A percentile compares a stretch with the other conserved stretches of the same genome.
phyloP scores from a whole-genome alignment of 495 filamentous ascomycete species.

The Penicillium subrubescens region DNA sequence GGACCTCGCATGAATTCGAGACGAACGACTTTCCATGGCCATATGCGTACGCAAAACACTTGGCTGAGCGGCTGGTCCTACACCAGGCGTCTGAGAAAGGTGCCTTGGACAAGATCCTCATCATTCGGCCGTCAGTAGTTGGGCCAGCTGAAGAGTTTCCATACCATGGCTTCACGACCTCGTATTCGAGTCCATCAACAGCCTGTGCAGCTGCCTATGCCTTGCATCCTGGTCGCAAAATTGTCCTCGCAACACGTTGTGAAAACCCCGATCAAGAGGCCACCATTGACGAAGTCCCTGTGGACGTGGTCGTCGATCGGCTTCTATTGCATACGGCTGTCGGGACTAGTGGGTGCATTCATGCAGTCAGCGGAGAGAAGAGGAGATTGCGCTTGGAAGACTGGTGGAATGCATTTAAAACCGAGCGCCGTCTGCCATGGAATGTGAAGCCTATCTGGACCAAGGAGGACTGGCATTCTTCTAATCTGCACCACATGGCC shows the following conservation, averaged over 20 bases:
- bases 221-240: conserved; percentile 26
- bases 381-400: conserved; percentile 21
- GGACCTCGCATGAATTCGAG: conserved; percentile 29
- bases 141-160: conserved; percentile 28
- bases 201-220: conserved; percentile 28
- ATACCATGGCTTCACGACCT: conserved; percentile 25
- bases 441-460: conserved; percentile 24
- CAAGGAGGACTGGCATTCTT: conserved; percentile 31
- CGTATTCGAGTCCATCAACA: conserved; percentile 23
- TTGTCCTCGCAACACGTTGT: conserved; percentile 17
- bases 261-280: conserved; percentile 27
- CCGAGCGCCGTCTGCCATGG: conserved; percentile 30
- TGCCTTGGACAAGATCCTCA: conserved; percentile 26
- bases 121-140: conserved; percentile 30
- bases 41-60: conserved; percentile 30
- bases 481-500: conserved; percentile 28
- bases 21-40: conserved; percentile 31
- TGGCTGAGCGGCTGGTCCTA: conserved; percentile 24
- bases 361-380: conserved; percentile 33
- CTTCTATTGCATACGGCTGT: conserved; percentile 28
- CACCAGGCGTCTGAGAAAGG: conserved; percentile 22
- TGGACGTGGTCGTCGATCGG: conserved; percentile 37
- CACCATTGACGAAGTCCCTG: conserved; percentile 37
- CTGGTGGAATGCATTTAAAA: conserved; percentile 31
- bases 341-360: conserved; percentile 27